phyloP scores from a whole-genome alignment of 1,284 basidiomycete genomes.

The Anthracocystis walkeri region DNA sequence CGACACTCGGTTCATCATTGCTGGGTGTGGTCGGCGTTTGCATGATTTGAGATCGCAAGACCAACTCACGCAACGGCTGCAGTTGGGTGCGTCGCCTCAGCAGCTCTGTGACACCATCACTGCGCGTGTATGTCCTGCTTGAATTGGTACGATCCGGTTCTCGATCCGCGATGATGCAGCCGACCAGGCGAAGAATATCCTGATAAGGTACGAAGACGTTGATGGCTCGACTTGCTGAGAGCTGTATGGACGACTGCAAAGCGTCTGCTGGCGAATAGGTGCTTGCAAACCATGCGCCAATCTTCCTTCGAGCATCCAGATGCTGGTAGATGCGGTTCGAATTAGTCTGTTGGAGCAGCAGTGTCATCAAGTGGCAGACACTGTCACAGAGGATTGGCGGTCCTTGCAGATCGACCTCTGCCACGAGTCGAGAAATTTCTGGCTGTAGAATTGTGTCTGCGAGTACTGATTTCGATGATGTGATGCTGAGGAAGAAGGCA shows the following conservation, averaged over 20 bases:
- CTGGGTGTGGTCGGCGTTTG: neutral
- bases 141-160: neutral
- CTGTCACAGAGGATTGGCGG: constrained; percentile 36
- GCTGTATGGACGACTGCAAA: constrained; percentile 2
- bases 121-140: neutral
- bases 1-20: neutral
- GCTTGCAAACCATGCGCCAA: constrained; percentile 35
- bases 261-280: constrained; percentile 21
- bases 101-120: constrained; percentile 13
- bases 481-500: constrained; percentile 24
- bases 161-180: constrained; percentile 18
- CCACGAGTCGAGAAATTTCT: constrained; percentile 24
- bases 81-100: constrained; percentile 12
- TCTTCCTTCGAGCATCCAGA: constrained; percentile 32
- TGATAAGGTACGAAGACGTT: constrained; percentile 12
- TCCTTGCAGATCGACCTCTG: constrained; percentile 46
- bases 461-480: constrained; percentile 11
- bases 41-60: neutral
- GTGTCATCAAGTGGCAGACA: constrained; percentile 37
- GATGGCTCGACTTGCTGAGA: neutral
- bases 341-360: constrained; percentile 19
- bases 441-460: constrained; percentile 12
- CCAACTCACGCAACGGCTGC: constrained; percentile 22
- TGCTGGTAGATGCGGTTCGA: constrained; percentile 22
- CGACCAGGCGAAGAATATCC: constrained; percentile 20